Conservation (phyloP, 2,329 filamentous ascomycete genomes). For the Trichoderma polysporum region DNA sequence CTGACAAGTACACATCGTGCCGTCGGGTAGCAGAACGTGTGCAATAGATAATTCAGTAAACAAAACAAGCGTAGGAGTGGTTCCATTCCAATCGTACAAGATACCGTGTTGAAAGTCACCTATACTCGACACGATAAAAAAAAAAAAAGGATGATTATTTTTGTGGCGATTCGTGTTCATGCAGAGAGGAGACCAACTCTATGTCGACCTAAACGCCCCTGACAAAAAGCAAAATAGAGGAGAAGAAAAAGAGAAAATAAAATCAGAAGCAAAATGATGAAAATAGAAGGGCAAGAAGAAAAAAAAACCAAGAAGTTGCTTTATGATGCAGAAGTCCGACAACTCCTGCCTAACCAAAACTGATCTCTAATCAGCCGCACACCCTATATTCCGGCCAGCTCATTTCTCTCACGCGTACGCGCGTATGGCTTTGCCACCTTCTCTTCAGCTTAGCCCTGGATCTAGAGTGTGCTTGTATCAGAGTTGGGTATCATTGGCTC, state of each 20-base stretch:
- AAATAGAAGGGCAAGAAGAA: neutral
- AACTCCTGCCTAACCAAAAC: neutral
- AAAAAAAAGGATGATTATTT: conserved; percentile 5
- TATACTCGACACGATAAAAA: neutral
- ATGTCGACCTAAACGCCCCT: conserved; percentile 10
- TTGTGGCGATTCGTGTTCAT: conserved; percentile 6
- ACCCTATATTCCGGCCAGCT: neutral
- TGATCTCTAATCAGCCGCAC: neutral
- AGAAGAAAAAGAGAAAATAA: neutral
- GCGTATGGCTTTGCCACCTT: neutral
- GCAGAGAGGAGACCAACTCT: conserved; percentile 18
- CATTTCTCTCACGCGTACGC: neutral
- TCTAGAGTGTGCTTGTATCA: neutral
- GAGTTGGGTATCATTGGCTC: neutral
- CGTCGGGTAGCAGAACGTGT: neutral
- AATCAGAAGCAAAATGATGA: neutral
- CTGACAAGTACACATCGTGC: neutral
- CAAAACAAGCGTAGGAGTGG: conserved; percentile 5
- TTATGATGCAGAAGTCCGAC: neutral
- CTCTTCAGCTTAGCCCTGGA: neutral
- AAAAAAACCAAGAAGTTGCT: neutral
- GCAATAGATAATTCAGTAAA: neutral
- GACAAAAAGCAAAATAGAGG: neutral
- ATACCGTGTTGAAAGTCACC: neutral
- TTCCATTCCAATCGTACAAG: conserved; percentile 16